A percentile compares a stretch with the other conserved stretches of the same genome.
Evolutionary conservation across 2,329 filamentous ascomycete genomes (phyloP).

Genomic region (Fusarium tanahbumbuense): DNA sequence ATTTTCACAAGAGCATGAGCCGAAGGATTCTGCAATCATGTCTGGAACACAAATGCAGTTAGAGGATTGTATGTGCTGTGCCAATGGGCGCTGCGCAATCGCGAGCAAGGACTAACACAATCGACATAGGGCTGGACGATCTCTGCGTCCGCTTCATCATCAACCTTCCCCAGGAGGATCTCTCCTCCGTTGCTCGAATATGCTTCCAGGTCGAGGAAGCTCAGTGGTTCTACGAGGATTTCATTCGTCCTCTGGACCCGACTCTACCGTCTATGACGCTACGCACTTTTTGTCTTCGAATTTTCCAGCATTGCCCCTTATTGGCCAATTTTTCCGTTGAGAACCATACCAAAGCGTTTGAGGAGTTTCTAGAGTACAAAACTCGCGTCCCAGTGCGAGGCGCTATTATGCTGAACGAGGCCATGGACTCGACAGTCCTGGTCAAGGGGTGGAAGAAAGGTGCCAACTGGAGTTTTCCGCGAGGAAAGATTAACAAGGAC

Average conservation of each 20-base stretch:
- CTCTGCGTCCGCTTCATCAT: conserved; percentile 98
- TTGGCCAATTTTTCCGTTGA: conserved; percentile 83
- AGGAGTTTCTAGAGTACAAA: conserved; percentile 94
- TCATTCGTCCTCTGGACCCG: conserved; percentile 90
- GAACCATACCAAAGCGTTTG: conserved; percentile 84
- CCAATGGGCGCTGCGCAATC: conserved; percentile 14
- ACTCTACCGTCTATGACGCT: conserved; percentile 86
- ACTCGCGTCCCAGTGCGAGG: conserved; percentile 92
- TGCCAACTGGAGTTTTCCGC: conserved; percentile 94
- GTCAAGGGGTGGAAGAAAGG: conserved; percentile 99
- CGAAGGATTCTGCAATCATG: conserved; percentile 67
- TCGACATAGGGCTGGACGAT: conserved; percentile 85
- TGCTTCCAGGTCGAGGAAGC: conserved; percentile 99
- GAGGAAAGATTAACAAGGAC: conserved; percentile 98
- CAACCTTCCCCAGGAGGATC: conserved; percentile 92
- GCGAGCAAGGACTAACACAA: conserved; percentile 41
- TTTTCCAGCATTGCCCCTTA: conserved; percentile 94
- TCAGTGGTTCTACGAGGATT: conserved; percentile 99
- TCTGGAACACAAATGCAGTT: conserved; percentile 82
- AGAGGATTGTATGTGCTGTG: conserved; percentile 80
- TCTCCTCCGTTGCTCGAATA: conserved; percentile 89
- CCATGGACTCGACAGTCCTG: conserved; percentile 93
- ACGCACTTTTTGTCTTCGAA: conserved; percentile 85
- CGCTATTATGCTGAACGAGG: conserved; percentile 89
- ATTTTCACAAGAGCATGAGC: conserved; percentile 46